Evolutionary conservation across 2,329 filamentous ascomycete species (phyloP).

Genomic region (Claviceps paspali): DNA sequence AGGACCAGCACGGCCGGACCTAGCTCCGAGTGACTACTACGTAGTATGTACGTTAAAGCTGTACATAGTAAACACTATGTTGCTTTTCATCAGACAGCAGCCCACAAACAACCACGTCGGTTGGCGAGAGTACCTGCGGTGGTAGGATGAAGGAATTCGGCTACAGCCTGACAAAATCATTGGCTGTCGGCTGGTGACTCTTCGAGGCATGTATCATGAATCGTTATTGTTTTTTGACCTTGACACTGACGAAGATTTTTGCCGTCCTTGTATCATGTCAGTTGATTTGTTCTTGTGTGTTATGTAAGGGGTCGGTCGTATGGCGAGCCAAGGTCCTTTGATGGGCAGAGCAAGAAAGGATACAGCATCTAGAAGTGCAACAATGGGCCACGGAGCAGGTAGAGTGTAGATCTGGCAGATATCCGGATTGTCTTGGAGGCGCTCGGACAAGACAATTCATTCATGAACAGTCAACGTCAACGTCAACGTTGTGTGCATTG

Average conservation of each 20-base stretch:
- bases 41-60: too few species aligned
- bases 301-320: not conserved
- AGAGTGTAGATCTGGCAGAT: too few species aligned
- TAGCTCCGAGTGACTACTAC: too few species aligned
- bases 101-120: not conserved
- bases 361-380: not conserved
- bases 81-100: too few species aligned
- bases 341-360: not conserved
- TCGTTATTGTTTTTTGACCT: not conserved
- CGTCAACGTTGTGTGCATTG: too few species aligned
- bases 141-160: too few species aligned
- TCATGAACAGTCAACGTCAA: too few species aligned
- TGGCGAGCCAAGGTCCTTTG: not conserved
- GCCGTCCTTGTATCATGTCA: not conserved
- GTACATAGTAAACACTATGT: too few species aligned
- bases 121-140: not conserved
- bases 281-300: not conserved
- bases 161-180: too few species aligned
- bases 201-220: constrained; percentile 1
- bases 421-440: not conserved
- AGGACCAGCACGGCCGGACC: too few species aligned
- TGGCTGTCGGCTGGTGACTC: too few species aligned
- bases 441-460: too few species aligned
- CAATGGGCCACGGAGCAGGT: not conserved
- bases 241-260: not conserved